Percentiles rank a stretch among this genome's conserved stretches.
Conservation (phyloP, 2,329 filamentous ascomycete species). For the Fusarium mundagurra region DNA sequence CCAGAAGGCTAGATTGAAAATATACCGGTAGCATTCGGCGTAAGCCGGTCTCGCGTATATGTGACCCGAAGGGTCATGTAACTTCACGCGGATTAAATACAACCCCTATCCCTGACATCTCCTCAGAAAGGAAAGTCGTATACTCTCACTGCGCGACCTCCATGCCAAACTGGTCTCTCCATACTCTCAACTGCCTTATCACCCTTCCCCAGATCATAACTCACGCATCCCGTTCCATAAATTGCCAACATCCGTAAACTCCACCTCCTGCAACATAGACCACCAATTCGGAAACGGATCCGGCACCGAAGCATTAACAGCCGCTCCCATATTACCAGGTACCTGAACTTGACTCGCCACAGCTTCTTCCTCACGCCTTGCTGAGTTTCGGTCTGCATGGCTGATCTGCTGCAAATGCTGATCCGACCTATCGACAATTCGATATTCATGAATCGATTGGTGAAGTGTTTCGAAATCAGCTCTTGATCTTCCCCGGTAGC, state of each 20-base stretch:
- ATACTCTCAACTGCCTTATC: not conserved
- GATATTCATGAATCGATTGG: slow-evolving; percentile 36
- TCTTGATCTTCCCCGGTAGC: slow-evolving; percentile 31
- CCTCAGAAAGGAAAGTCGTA: not conserved
- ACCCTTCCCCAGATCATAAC: not conserved
- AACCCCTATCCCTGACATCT: too few species aligned
- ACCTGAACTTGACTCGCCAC: not conserved
- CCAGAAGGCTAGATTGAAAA: too few species aligned
- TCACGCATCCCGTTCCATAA: slow-evolving; percentile 18
- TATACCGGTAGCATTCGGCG: too few species aligned
- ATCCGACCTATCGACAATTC: slow-evolving; percentile 32
- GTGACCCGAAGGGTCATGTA: too few species aligned
- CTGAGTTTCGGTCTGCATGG: slow-evolving; percentile 28
- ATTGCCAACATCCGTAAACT: slow-evolving; percentile 30
- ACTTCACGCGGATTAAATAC: too few species aligned
- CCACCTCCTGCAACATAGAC: slow-evolving; percentile 41
- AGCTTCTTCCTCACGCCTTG: not conserved
- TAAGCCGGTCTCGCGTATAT: too few species aligned
- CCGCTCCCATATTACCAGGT: not conserved
- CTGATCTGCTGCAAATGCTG: slow-evolving; percentile 36
- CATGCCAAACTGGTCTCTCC: not conserved
- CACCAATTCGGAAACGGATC: slow-evolving; percentile 40
- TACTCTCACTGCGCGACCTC: not conserved
- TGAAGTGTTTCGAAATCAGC: slow-evolving; percentile 34
- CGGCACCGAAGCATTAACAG: slow-evolving; percentile 1